phyloP scores from a whole-genome alignment of 768 basidiomycete species.

The Neoboletus brunneissimus region DNA sequence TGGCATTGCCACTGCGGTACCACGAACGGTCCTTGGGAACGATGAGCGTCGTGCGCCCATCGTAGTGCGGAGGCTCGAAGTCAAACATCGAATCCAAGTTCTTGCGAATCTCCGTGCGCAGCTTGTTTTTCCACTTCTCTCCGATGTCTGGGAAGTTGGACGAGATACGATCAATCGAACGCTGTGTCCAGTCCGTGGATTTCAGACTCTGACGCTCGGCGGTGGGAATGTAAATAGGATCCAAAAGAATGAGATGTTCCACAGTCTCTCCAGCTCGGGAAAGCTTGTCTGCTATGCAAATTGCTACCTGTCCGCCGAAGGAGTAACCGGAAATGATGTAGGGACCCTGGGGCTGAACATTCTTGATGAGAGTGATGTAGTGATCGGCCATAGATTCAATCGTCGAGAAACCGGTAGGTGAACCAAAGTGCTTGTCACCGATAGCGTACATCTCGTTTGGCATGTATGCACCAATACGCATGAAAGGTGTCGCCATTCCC shows the following conservation, averaged over 20 bases:
- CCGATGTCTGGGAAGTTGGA: constrained; percentile 33
- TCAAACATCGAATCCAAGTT: constrained; percentile 34
- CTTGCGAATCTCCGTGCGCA: constrained; percentile 31
- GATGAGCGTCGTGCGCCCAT: constrained; percentile 23
- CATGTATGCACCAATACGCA: constrained; percentile 33
- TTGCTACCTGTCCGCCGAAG: constrained; percentile 30
- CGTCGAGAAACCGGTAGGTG: constrained; percentile 26
- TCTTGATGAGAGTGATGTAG: constrained; percentile 30
- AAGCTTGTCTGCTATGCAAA: constrained; percentile 28
- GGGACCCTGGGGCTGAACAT: constrained; percentile 26
- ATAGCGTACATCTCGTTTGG: constrained; percentile 34
- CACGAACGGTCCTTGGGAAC: constrained; percentile 33
- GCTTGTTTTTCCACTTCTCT: constrained; percentile 31
- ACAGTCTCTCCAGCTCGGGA: constrained; percentile 23
- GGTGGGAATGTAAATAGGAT: constrained; percentile 30
- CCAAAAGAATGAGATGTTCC: constrained; percentile 27
- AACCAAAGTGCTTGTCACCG: constrained; percentile 32
- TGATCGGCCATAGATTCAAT: constrained; percentile 33
- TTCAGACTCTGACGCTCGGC: constrained; percentile 28
- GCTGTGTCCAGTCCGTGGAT: constrained; percentile 31
- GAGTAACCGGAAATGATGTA: constrained; percentile 29
- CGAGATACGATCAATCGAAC: constrained; percentile 30
- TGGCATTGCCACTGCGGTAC: constrained; percentile 30
- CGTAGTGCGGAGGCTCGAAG: constrained; percentile 28
- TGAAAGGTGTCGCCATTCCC: constrained; percentile 32